Evolutionary conservation across 2,329 filamentous ascomycete species (phyloP).

Genomic region (Nakataea oryzae): DNA sequence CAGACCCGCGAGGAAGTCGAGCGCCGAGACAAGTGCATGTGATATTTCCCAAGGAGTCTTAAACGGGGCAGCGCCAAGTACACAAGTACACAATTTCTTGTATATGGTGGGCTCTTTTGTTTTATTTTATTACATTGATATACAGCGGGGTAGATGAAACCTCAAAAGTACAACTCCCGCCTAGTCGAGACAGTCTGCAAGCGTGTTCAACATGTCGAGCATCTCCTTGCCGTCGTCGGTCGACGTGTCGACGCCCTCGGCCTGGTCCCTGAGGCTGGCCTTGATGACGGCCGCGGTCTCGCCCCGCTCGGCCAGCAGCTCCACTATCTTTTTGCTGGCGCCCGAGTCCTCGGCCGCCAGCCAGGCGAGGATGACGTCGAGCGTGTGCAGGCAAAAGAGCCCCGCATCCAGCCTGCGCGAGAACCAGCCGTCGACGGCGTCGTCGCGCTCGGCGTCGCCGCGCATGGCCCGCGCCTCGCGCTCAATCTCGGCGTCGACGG

Average conservation of each 20-base stretch:
- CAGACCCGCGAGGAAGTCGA: too few species aligned
- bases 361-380: constrained; percentile 84
- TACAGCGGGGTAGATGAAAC: neutral
- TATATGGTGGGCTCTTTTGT: neutral
- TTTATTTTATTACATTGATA: neutral
- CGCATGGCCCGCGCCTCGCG: constrained; percentile 20
- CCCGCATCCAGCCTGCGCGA: constrained; percentile 72
- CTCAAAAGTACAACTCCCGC: neutral
- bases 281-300: constrained; percentile 54
- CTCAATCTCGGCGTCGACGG: constrained; percentile 53
- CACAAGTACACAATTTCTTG: neutral
- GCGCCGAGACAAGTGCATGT: too few species aligned
- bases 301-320: constrained; percentile 56
- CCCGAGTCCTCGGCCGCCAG: constrained; percentile 80
- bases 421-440: constrained; percentile 57
- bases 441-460: constrained; percentile 20
- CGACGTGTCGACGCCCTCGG: constrained; percentile 35
- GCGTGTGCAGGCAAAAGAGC: constrained; percentile 69
- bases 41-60: too few species aligned
- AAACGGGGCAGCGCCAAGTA: too few species aligned
- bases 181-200: constrained; percentile 36
- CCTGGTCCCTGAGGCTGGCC: constrained; percentile 54
- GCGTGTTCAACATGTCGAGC: constrained; percentile 42
- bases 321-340: constrained; percentile 52
- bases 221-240: constrained; percentile 48